These are phyloP conservation scores for Vaccinium darrowii DNA, from an alignment of 148 eudicot genomes.

Conservation along the genomic window DNA sequence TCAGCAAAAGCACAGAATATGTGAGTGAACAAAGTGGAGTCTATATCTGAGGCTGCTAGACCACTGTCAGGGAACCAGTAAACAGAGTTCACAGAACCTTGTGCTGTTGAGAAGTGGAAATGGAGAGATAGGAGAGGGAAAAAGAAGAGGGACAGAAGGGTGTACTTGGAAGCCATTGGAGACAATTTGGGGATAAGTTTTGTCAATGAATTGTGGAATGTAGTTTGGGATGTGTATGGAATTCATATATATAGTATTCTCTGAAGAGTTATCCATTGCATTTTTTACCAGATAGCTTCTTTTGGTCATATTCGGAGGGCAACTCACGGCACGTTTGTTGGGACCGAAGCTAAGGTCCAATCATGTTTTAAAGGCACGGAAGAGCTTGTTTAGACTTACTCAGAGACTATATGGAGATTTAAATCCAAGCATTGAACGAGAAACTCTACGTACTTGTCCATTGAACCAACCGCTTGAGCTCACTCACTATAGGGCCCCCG, in stretches of 20 bases:
- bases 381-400: no score
- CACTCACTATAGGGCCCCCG: no score
- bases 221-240: not conserved
- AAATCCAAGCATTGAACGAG: no score
- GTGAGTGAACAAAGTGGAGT: slow-evolving; percentile 71
- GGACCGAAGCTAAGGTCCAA: not conserved
- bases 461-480: no score
- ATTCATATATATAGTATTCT: not conserved
- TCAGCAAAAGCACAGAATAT: slow-evolving; percentile 66
- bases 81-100: slow-evolving; percentile 35
- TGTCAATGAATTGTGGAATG: not conserved
- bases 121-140: slow-evolving; percentile 10
- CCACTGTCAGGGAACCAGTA: slow-evolving; percentile 61
- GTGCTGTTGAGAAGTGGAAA: slow-evolving; percentile 11
- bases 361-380: no score
- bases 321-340: not conserved
- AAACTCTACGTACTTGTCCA: no score
- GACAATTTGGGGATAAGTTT: not conserved
- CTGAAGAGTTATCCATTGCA: not conserved
- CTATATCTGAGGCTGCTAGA: slow-evolving; percentile 32
- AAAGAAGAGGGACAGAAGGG: slow-evolving; percentile 1
- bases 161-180: slow-evolving; percentile 23
- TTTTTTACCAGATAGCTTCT: not conserved
- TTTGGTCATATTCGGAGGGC: not conserved
- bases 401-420: no score